Base-by-base conservation (phyloP, 139 green algal genomes). In the Pseudopediastrum boryanum region DNA sequence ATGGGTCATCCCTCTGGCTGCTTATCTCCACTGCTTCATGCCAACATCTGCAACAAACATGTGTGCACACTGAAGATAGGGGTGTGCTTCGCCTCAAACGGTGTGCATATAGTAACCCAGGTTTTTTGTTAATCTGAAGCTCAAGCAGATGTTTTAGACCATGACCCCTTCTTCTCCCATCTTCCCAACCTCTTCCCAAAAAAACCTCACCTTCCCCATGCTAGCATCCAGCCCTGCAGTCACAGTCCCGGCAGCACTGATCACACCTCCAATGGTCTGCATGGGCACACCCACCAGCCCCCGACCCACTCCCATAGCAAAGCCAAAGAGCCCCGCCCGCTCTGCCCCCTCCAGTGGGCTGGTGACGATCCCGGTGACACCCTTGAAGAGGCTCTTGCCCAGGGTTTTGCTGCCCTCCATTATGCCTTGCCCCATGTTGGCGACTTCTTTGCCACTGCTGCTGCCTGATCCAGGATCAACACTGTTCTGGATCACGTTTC, bases 341-440 rank as follows among this genome's bases (percentile, higher is more conserved):
- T 91, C 80, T 2, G 91, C 92, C 3, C 95, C 95, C 71, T 95
- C 71, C 63, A 97, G 21, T 16, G 95, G 95, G 82, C 94, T 93
- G n/a, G 84, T 83, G 13, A 98, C 75, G 6, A 98, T 85, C 35
- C 95, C 95, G 23, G 84, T 86, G 29, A 95, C 86, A 10, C 95
- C 94, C 9, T 48, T 83, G 65, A 86, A 80, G 36, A 98, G 36
- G 39, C 86, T 82, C 62, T 89, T 85, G 39, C 87, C 93, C 2
- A 98, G 80, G 3, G 92, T 90, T 1, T 85, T 82, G 31, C 83
- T 88, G 6, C 94, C 94, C 82, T 95, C 89, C 33, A 92, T 36
- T 63, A 98, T 62, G 12, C 93, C 94, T 29, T 92, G 88, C 7
- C 88, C 84, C 35, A 95, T 38, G 69, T 77, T 77, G 41, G 23